Evolutionary conservation across 2,329 filamentous ascomycete genomes (phyloP), one percentile per base, ranked within the genome.

Genomic region (Lachnellula subtilissima): DNA sequence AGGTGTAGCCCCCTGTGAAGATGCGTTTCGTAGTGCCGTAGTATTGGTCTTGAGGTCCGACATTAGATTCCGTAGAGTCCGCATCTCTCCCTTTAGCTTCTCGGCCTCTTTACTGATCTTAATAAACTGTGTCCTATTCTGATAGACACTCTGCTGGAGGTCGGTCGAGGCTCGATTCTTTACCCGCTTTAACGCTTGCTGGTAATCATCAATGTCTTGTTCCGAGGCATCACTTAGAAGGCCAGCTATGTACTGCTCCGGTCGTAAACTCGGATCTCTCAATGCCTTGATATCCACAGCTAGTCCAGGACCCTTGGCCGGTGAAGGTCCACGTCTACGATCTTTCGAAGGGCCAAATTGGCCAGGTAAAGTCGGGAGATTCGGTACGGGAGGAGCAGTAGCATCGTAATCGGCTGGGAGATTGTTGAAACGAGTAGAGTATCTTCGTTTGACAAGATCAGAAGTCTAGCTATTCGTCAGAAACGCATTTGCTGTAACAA

Each of bases 61-160:
- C 87, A 99, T 97, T 52, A 97, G 80, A 62, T 90, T 90, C 46
- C 89, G 85, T 35, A 99, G 81, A 6, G 89, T 89, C 52, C 90
- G 84, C 94, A 99, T 97, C 72, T 99, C 94, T 54, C 85, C 84
- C 74, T 97, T 97, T 56, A 99, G 83, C 75, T 96, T 97, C 74
- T 99, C 94, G 2, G 95, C 94, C 75, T 99, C 94, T 74, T 97
- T 97, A 71, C 92, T 97, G 72, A 99, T 97, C 73, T 96, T 96
- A 78, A 99, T 97, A 70, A 99, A 99, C 68, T 97, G 94, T 0
- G 91, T 96, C 49, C 94, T 86, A 73, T 99, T 99, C 72, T 97
- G 92, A 73, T 96, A 93, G 50, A 99, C 88, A 73, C 92, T 97
- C 69, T 95, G 90, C 72, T 97, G 93, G 22, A 99, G 78, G 65